Evolutionary conservation across 169 alveolate genomes (phyloP).

Genomic region (Plasmodium relictum): DNA sequence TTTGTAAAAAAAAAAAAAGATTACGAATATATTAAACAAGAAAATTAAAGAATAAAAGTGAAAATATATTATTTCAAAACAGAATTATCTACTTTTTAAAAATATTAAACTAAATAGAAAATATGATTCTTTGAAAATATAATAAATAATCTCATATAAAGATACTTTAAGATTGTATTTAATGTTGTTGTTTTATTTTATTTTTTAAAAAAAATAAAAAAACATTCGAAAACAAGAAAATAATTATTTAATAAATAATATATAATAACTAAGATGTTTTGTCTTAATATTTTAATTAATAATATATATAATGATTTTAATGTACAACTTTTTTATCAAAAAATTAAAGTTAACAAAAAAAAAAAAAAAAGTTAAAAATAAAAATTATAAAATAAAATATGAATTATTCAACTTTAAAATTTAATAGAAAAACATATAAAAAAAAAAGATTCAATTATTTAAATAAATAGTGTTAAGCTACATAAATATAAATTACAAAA

Average conservation of each 20-base stretch:
- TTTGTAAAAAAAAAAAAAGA: not conserved
- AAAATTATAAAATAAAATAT: not conserved
- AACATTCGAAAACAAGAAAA: not conserved
- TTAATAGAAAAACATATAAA: not conserved
- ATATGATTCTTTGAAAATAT: too few relatives aligned
- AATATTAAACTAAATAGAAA: too few relatives aligned
- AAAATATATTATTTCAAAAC: not conserved
- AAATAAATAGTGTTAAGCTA: not conserved
- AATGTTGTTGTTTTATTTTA: conserved; percentile 15
- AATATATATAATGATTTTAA: not conserved
- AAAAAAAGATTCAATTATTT: not conserved
- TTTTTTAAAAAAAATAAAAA: conserved; percentile 15
- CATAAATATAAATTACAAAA: not conserved
- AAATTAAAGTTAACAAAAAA: conserved; percentile 10
- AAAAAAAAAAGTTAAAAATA: conserved; percentile 1
- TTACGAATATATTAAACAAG: not conserved
- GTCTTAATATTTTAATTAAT: not conserved
- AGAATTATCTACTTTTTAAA: too few relatives aligned
- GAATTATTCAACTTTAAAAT: conserved; percentile 11
- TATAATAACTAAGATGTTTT: not conserved
- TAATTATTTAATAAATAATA: conserved; percentile 5
- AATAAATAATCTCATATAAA: too few relatives aligned
- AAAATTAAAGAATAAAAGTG: not conserved
- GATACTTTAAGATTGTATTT: conserved; percentile 5
- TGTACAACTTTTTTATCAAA: not conserved